Evolutionary conservation across 2,329 filamentous ascomycete species (phyloP).

Genomic region (Colletotrichum sp.): DNA sequence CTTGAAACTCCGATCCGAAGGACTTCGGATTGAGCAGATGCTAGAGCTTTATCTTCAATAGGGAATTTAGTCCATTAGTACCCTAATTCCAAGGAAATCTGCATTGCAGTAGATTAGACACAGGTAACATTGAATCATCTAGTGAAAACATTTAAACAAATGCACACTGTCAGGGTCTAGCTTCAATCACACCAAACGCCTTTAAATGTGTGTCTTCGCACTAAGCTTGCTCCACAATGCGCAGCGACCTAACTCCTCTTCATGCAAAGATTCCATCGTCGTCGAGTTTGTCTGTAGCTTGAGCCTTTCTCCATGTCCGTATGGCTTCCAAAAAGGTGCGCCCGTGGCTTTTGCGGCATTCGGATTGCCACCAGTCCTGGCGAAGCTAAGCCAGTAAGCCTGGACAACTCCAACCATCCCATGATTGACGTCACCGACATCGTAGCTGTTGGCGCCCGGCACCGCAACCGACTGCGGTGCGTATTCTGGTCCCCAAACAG

Average conservation of each 20-base stretch:
- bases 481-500: not conserved
- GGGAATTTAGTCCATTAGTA: not conserved
- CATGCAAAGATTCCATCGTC: not conserved
- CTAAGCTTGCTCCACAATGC: not conserved
- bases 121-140: not conserved
- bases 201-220: not conserved
- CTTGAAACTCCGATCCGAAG: not conserved
- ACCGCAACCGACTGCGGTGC: not conserved
- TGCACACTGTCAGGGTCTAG: not conserved
- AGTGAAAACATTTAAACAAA: not conserved
- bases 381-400: not conserved
- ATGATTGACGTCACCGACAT: not conserved
- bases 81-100: accelerated
- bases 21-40: not conserved
- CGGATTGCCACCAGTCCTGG: not conserved
- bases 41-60: not conserved
- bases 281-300: not conserved
- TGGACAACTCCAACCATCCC: not conserved
- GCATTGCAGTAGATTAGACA: not conserved
- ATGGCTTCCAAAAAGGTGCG: not conserved
- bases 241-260: not conserved
- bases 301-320: not conserved
- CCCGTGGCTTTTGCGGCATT: not conserved
- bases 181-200: not conserved
- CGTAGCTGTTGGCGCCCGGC: not conserved